Base-by-base conservation (phyloP, 2,329 filamentous ascomycete species). In the Epichloe brachyelytri region DNA sequence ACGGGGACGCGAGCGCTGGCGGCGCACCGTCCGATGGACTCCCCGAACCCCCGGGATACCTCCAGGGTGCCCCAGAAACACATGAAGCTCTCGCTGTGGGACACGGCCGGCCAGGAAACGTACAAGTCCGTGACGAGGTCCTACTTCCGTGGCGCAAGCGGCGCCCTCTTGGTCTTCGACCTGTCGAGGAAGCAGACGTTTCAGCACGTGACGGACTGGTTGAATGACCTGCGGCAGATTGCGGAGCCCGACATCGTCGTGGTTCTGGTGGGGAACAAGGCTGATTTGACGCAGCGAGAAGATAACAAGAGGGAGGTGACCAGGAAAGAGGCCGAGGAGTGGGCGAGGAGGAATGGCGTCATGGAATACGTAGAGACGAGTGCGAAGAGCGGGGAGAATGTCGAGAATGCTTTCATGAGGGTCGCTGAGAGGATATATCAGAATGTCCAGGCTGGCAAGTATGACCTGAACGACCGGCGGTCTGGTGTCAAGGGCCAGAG, bases 121-220 rank as follows among this genome's bases (percentile, higher is more conserved):
- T 97, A 97, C 75, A 96, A 96, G 68, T 91, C 86, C 43, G 93
- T 97, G 53, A 97, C 91, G 8, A 78, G 91, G 50, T 93, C 86
- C 55, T 96, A 96, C 71, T 95, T 95, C 69, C 85, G 90, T 49
- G 90, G 89, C 60, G 78, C 78, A 15, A 79, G 75, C 26, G 78
- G 78, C 53, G 78, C 78, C 44, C 76, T 98, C 14, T 80, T 98
- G 26, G 93, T 98, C 55, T 98, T 96, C 64, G 93, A 98, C 68
- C 91, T 98, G 57, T 87, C 87, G 30, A 80, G 93, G 53, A 82
- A 83, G 47, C 77, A 82, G 48, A 97, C 91, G 7, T 97, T 97
- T 64, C 72, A 81, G 54, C 89, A 91, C 61, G 91, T 88, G 50
- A 94, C 87, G 34, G 83, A 88, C 68, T 98, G 93, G 93, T 81